Evolutionary conservation across 441 rosid genomes (phyloP).

Genomic region (Iberis amara): DNA sequence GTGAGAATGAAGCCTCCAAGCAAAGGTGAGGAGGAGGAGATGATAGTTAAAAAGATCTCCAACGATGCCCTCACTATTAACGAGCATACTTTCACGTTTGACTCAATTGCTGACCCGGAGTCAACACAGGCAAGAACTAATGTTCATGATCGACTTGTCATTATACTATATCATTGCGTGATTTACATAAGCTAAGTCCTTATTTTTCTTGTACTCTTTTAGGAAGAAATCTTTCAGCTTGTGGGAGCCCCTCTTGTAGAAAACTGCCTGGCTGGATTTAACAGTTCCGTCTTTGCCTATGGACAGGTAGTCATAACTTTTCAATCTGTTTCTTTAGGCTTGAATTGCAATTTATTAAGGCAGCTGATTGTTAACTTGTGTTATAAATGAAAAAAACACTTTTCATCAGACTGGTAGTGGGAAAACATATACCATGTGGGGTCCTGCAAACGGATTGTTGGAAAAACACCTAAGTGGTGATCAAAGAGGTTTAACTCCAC

Average conservation of each 20-base stretch:
- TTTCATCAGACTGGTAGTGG: constrained; percentile 90
- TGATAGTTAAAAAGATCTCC: constrained; percentile 58
- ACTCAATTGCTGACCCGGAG: constrained; percentile 71
- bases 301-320: constrained; percentile 63
- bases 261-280: constrained; percentile 95
- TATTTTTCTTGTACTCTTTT: constrained; percentile 25
- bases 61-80: constrained; percentile 61
- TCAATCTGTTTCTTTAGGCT: constrained; percentile 1
- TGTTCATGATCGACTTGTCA: neutral
- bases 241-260: constrained; percentile 92
- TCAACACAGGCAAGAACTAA: constrained; percentile 61
- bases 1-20: constrained; percentile 83
- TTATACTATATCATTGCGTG: neutral
- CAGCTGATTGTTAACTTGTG: constrained; percentile 14
- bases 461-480: constrained; percentile 63
- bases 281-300: constrained; percentile 97
- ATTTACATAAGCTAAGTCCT: constrained; percentile 8
- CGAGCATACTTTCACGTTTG: constrained; percentile 85
- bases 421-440: constrained; percentile 98
- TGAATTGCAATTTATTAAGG: neutral
- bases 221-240: constrained; percentile 82
- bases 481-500: constrained; percentile 92
- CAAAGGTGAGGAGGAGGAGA: constrained; percentile 66
- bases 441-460: constrained; percentile 77
- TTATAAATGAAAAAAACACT: neutral